These are phyloP conservation scores for Pleurostoma richardsiae DNA, from an alignment of 2,329 filamentous ascomycete species.

Conservation along the genomic window DNA sequence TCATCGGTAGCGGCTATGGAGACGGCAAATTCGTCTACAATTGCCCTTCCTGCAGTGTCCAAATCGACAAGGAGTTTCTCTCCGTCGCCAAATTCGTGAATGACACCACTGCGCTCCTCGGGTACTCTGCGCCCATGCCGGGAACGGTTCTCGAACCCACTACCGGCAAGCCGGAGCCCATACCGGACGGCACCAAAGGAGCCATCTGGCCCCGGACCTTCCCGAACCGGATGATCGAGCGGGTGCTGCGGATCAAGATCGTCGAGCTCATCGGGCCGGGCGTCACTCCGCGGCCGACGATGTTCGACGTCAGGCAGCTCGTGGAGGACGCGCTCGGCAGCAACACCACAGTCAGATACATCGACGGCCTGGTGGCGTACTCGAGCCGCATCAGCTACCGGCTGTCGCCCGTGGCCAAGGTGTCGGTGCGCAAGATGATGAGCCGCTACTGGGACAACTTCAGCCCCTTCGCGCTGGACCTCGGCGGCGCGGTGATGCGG, in stretches of 20 bases:
- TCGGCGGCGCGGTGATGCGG: slow-evolving; percentile 59
- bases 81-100: slow-evolving; percentile 56
- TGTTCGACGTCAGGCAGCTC: slow-evolving; percentile 44
- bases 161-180: slow-evolving; percentile 41
- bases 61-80: slow-evolving; percentile 53
- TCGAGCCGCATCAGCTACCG: slow-evolving; percentile 13
- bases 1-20: slow-evolving; percentile 53
- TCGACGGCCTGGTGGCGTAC: slow-evolving; percentile 24
- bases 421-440: slow-evolving; percentile 63
- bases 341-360: slow-evolving; percentile 27
- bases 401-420: slow-evolving; percentile 21
- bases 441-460: slow-evolving; percentile 64
- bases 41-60: slow-evolving; percentile 46
- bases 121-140: slow-evolving; percentile 51
- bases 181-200: slow-evolving; percentile 12
- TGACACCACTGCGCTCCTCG: slow-evolving; percentile 47
- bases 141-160: slow-evolving; percentile 58
- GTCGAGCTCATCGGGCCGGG: slow-evolving; percentile 28
- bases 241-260: slow-evolving; percentile 36
- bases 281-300: slow-evolving; percentile 27
- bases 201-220: slow-evolving; percentile 36
- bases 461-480: slow-evolving; percentile 60
- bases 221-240: slow-evolving; percentile 52
- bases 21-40: slow-evolving; percentile 45
- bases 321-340: slow-evolving; percentile 42